Evolutionary conservation across 306 rosid genomes (phyloP), one percentile per base, ranked within the genome.

Genomic region (Dalbergia cultrata): DNA sequence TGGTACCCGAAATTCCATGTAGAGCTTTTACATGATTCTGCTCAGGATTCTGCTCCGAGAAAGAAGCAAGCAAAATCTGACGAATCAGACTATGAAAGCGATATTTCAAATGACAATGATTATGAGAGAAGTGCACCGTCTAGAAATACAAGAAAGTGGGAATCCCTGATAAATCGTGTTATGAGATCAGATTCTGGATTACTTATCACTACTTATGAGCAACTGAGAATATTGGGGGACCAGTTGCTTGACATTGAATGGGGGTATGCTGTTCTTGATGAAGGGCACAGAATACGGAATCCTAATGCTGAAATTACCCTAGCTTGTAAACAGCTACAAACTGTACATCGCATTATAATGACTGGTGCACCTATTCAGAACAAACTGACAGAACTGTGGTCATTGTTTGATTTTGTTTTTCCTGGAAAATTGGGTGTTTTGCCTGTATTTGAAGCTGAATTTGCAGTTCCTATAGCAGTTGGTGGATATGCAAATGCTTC

Each of bases 401-500:
- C 99, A 70, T 87, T 95, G 90, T 95, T 93, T 91, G 99, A 95
- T 88, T 95, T 95, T 87, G 99, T 95, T 85, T 95, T 95, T 83
- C 99, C 99, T 78, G 99, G 99, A 76, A 95, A 93, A 86, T 85
- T 95, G 85, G 99, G 99, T 81, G 99, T 95, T 73, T 89, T 93
- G 88, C 99, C 99, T 84, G 88, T 95, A 69, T 95, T 95, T 88
- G 99, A 95, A 86, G 98, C 96, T 13, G 98, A 93, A 85, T 95
- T 95, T 87, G 89, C 99, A 67, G 99, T 93, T 85, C 99, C 99
- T 78, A 95, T 95, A 83, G 84, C 96, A 39, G 97, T 95, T 76
- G 99, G 99, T 66, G 98, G 99, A 54, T 95, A 95, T 87, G 94
- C 99, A 50, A 95, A 95, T 89, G 99, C 99, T 79, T 91, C 99